Evolutionary conservation across 2,329 filamentous ascomycete genomes (phyloP).

Genomic region (Aspergillus fijiensis): DNA sequence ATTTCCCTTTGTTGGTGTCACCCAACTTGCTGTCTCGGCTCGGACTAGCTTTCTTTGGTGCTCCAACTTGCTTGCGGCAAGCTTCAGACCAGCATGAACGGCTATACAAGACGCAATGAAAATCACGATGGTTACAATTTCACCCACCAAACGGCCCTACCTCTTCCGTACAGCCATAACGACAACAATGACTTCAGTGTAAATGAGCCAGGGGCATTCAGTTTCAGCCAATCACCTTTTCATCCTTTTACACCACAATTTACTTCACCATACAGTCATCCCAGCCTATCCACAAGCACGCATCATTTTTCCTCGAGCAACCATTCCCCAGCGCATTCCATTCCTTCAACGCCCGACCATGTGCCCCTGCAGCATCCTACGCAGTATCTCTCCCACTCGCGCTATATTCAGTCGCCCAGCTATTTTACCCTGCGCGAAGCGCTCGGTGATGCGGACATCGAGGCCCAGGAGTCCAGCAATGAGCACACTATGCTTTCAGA

Average conservation of each 20-base stretch:
- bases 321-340: constrained; percentile 34
- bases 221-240: constrained; percentile 36
- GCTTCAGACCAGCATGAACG: constrained; percentile 33
- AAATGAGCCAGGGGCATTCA: constrained; percentile 32
- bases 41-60: neutral
- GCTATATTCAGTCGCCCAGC: constrained; percentile 34
- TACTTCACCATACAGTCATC: constrained; percentile 36
- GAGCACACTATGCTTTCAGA: constrained; percentile 46
- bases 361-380: constrained; percentile 31
- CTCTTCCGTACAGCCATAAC: constrained; percentile 32
- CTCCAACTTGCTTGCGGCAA: neutral
- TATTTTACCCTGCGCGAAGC: constrained; percentile 38
- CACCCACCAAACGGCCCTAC: constrained; percentile 34
- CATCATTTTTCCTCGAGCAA: constrained; percentile 30
- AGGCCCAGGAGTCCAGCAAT: constrained; percentile 47
- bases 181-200: constrained; percentile 33
- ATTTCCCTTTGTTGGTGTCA: neutral
- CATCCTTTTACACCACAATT: constrained; percentile 40
- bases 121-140: constrained; percentile 37
- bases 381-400: constrained; percentile 34
- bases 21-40: neutral
- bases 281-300: constrained; percentile 29
- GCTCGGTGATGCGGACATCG: constrained; percentile 39
- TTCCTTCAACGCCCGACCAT: constrained; percentile 36
- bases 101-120: constrained; percentile 39